Evolutionary conservation across 2,329 filamentous ascomycete genomes (phyloP), one percentile per base, ranked within the genome.

Genomic region (Aspergillus unguis): DNA sequence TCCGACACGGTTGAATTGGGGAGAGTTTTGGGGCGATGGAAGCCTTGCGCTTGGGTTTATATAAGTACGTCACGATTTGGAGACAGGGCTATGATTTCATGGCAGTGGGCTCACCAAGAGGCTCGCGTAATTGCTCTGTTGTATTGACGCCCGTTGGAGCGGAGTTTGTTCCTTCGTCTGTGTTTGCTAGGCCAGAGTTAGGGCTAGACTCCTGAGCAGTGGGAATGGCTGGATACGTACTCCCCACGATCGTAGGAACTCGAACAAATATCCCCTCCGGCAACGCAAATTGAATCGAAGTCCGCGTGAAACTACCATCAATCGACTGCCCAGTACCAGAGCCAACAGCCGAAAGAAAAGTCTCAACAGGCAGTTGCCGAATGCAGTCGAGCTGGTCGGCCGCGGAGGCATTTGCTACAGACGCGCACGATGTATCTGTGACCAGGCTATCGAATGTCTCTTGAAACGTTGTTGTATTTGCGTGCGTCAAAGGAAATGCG

Each of bases 201-300:
- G 43, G 32, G 43, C 43, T 45, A 17, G 43, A 9, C 5, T 27
- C 6, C 9, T 26, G 8, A 6, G 26, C 17, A 6, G 23, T 7
- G 29, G 8, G 7, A 8, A 9, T 6, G 3, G 9, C 5, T 17
- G 17, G 23, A 4, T 36, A 36, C 43, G 17, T 36, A 45, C 43
- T 45, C n/a, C 33, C 44, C n/a, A 46, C 33, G n/a, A 46, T 46
- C 3, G n/a, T 46, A 10, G 44, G 32, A 38, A 46, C 26, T 10
- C 38, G 37, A 11, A 38, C 44, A 17, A 29, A 38, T n/a, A 29
- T 38, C 29, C 26, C 33, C 17, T 25, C 44, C 17, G 33, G 31
- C 31, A 45, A 45, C 4, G 17, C 43, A 8, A 45, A 45, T 11
- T 45, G 31, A 11, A 45, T 33, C 9, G 23, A 45, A 10, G 43